Conservation (phyloP, 2,329 filamentous ascomycete species). For the Colletotrichum nymphaeae region DNA sequence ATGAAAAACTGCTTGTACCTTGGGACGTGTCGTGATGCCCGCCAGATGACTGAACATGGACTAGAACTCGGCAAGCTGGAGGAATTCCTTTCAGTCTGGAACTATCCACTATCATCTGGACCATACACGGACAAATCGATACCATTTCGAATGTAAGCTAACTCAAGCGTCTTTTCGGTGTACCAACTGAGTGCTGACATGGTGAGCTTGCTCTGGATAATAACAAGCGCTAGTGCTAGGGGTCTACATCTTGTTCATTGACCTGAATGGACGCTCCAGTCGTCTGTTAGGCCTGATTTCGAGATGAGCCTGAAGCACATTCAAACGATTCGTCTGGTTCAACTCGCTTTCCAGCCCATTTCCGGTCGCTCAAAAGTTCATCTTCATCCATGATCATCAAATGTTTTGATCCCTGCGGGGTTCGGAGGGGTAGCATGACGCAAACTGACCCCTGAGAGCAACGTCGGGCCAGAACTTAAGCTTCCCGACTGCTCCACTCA, state of each 20-base stretch:
- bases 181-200: background rate
- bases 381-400: background rate
- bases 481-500: background rate
- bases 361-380: background rate
- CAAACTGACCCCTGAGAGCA: background rate
- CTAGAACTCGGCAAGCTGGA: background rate
- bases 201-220: background rate
- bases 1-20: no score
- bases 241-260: background rate
- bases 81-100: no score
- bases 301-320: background rate
- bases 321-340: background rate
- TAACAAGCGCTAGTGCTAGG: background rate
- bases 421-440: background rate
- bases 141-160: no score
- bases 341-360: background rate
- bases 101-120: no score
- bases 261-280: no score
- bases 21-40: no score
- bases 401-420: background rate
- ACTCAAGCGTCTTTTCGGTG: background rate
- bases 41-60: background rate
- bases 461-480: background rate
- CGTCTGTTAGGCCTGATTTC: no score
- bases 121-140: no score